These are phyloP conservation scores for Gonapodya sp. DNA, from an alignment of 192 early-diverging fungal genomes.

Conservation along the genomic window DNA sequence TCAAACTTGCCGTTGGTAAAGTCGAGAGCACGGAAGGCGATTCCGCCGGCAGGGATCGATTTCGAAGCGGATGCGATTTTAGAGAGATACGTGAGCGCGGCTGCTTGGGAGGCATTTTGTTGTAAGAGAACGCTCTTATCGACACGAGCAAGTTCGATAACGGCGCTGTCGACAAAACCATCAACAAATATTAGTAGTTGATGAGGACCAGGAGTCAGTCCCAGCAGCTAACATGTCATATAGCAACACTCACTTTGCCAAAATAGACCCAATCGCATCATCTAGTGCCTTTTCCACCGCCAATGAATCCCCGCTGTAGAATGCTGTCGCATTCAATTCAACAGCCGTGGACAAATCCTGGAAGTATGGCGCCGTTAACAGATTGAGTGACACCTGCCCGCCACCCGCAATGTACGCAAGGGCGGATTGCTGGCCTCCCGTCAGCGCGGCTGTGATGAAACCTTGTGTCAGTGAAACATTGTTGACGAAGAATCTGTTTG, in stretches of 20 bases:
- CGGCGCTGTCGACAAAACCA: constrained; percentile 12
- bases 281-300: neutral
- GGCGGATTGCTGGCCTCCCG: neutral
- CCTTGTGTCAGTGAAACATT: neutral
- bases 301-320: neutral
- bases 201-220: neutral
- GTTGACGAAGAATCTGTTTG: neutral
- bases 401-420: neutral
- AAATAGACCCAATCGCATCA: neutral
- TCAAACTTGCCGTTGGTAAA: constrained; percentile 9
- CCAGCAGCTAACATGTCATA: neutral
- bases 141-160: constrained; percentile 19
- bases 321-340: neutral
- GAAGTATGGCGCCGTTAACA: neutral
- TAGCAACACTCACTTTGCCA: neutral
- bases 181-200: constrained; percentile 10
- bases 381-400: neutral
- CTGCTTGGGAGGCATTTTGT: constrained; percentile 4
- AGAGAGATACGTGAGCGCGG: constrained; percentile 16
- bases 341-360: neutral
- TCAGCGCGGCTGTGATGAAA: neutral
- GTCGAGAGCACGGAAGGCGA: constrained; percentile 27
- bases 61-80: constrained; percentile 29
- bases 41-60: constrained; percentile 43
- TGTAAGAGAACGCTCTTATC: constrained; percentile 19